These are phyloP conservation scores for Backusella westeae DNA, from an alignment of 192 early-diverging fungal genomes.

Conservation along the genomic window DNA sequence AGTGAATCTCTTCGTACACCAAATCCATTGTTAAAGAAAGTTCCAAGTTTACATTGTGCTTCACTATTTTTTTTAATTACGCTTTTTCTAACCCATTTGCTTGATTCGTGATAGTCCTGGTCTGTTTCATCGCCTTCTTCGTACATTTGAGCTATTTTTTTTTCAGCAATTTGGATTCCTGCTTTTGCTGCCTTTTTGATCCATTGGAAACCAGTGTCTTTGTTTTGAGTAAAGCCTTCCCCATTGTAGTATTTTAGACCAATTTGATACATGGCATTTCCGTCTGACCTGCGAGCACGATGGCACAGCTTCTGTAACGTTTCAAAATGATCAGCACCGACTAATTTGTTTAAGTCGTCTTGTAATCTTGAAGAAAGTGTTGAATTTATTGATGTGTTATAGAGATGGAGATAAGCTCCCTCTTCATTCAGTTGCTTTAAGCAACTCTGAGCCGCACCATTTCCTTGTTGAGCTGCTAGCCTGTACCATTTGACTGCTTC, in stretches of 20 bases:
- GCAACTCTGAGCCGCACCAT: neutral
- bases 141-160: neutral
- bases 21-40: neutral
- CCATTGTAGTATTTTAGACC: neutral
- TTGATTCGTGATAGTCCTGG: neutral
- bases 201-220: neutral
- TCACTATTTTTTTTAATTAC: neutral
- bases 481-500: neutral
- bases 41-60: constrained; percentile 22
- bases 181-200: neutral
- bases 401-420: neutral
- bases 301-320: neutral
- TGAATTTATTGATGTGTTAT: neutral
- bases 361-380: neutral
- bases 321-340: neutral
- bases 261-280: neutral
- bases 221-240: neutral
- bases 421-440: neutral
- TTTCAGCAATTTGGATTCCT: neutral
- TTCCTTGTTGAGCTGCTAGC: neutral
- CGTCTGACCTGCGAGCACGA: neutral
- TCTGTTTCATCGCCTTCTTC: neutral
- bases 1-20: constrained; percentile 2
- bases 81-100: constrained; percentile 18
- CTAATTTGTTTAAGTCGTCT: neutral